These are phyloP conservation scores for Elsinoe ampelina DNA, from an alignment of 2,329 filamentous ascomycete genomes.

Conservation along the genomic window DNA sequence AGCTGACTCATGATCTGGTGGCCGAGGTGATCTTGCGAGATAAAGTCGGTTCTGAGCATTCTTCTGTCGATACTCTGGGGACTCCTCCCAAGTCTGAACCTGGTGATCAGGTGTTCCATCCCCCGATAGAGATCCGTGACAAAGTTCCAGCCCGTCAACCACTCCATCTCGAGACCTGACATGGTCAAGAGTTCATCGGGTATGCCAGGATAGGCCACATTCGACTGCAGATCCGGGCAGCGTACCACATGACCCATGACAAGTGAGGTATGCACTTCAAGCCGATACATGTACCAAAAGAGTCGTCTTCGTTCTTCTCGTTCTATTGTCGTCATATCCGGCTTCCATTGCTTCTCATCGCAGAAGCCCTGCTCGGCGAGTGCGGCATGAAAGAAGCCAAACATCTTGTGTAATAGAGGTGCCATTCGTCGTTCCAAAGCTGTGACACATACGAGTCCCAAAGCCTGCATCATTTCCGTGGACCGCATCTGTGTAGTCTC, in stretches of 20 bases:
- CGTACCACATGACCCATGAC: conserved; percentile 41
- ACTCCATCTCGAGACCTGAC: conserved; percentile 24
- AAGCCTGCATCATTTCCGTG: conserved; percentile 4
- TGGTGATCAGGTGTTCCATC: conserved; percentile 35
- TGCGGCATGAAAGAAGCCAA: conserved; percentile 1
- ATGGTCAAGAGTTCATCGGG: conserved; percentile 31
- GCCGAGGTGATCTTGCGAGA: neutral
- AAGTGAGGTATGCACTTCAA: conserved; percentile 45
- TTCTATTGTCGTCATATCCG: neutral
- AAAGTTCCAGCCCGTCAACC: conserved; percentile 49
- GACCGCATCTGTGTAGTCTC: neutral
- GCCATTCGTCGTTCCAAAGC: conserved; percentile 5
- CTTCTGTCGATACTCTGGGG: conserved; percentile 2
- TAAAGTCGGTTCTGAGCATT: conserved; percentile 1
- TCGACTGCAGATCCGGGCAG: conserved; percentile 36
- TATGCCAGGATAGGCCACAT: conserved; percentile 39
- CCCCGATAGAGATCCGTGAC: conserved; percentile 48
- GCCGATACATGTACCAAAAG: conserved; percentile 49
- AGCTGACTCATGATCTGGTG: conserved; percentile 1
- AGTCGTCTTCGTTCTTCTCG: conserved; percentile 33
- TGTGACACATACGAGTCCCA: neutral
- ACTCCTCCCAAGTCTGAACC: neutral
- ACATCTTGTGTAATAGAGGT: conserved; percentile 2
- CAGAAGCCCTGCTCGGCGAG: conserved; percentile 2
- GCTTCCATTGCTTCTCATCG: conserved; percentile 8